Evolutionary conservation across 1,284 basidiomycete genomes (phyloP).

Genomic region (Golubevia pallescens): DNA sequence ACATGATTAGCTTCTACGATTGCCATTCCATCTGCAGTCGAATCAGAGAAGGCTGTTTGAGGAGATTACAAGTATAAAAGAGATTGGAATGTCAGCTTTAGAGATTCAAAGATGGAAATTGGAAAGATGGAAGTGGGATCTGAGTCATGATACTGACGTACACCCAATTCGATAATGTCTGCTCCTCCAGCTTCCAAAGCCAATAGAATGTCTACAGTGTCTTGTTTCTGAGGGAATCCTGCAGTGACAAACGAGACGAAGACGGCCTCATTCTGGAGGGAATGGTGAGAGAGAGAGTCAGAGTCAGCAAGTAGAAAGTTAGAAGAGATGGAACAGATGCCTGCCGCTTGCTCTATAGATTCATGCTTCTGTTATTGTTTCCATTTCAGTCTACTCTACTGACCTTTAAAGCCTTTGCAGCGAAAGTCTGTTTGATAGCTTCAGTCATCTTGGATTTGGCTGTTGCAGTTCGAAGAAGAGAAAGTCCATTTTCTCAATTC

Average conservation of each 20-base stretch:
- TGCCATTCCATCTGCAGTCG: slow-evolving; percentile 84
- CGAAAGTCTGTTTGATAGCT: slow-evolving; percentile 42
- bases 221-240: slow-evolving; percentile 63
- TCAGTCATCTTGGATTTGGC: slow-evolving; percentile 34
- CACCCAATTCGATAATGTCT: slow-evolving; percentile 93
- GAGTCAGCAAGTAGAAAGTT: slow-evolving; percentile 70
- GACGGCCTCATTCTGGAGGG: slow-evolving; percentile 25
- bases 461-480: background rate
- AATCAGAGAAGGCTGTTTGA: slow-evolving; percentile 79
- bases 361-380: background rate
- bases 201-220: slow-evolving; percentile 85
- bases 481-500: background rate
- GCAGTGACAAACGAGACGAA: slow-evolving; percentile 61
- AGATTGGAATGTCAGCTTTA: background rate
- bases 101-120: background rate
- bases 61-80: background rate
- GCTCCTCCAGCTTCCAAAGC: slow-evolving; percentile 90
- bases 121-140: background rate
- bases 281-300: slow-evolving; percentile 19
- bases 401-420: slow-evolving; percentile 40
- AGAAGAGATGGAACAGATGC: background rate
- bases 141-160: slow-evolving; percentile 73
- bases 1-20: slow-evolving; percentile 93
- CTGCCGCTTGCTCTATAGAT: background rate
- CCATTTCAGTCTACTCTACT: slow-evolving; percentile 6